These are phyloP conservation scores for Solioccasus polychromus DNA, from an alignment of 768 basidiomycete genomes.

Conservation along the genomic window DNA sequence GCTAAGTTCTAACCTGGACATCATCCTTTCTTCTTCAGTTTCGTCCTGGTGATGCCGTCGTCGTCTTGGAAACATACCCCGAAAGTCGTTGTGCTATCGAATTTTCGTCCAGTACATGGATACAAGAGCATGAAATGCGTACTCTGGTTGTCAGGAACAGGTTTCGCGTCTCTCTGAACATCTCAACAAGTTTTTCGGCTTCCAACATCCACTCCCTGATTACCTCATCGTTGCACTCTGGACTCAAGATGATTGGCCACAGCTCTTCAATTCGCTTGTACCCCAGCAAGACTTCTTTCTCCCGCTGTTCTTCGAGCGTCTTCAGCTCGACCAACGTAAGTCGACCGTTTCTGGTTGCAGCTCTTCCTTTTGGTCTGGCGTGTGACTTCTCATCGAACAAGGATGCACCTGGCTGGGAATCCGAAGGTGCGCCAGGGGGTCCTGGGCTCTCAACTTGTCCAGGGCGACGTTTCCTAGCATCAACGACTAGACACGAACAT, in stretches of 20 bases:
- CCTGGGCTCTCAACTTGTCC: constrained; percentile 22
- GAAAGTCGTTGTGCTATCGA: constrained; percentile 50
- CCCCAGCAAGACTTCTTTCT: constrained; percentile 58
- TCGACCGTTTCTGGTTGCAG: constrained; percentile 33
- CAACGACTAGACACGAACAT: constrained; percentile 45
- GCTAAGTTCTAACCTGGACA: constrained; percentile 68
- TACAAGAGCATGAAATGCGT: constrained; percentile 30
- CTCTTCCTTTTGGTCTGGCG: constrained; percentile 35
- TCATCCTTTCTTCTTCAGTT: constrained; percentile 69
- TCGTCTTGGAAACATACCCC: constrained; percentile 65
- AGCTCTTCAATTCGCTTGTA: constrained; percentile 60
- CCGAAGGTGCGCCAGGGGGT: constrained; percentile 13
- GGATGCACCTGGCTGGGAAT: constrained; percentile 39
- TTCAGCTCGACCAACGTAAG: constrained; percentile 58
- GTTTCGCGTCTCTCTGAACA: constrained; percentile 82
- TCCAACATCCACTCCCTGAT: constrained; percentile 76
- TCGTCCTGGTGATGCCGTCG: constrained; percentile 44
- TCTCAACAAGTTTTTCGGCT: constrained; percentile 83
- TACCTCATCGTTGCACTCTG: constrained; percentile 45
- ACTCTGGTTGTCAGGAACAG: constrained; percentile 81
- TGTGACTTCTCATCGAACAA: constrained; percentile 60
- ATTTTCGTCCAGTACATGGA: constrained; percentile 5
- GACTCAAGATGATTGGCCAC: constrained; percentile 52
- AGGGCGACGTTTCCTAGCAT: constrained; percentile 51
- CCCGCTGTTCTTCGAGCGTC: constrained; percentile 62